These are phyloP conservation scores for Magnusiomyces ingens DNA, from an alignment of 1,139 yeast genomes.

Conservation along the genomic window DNA sequence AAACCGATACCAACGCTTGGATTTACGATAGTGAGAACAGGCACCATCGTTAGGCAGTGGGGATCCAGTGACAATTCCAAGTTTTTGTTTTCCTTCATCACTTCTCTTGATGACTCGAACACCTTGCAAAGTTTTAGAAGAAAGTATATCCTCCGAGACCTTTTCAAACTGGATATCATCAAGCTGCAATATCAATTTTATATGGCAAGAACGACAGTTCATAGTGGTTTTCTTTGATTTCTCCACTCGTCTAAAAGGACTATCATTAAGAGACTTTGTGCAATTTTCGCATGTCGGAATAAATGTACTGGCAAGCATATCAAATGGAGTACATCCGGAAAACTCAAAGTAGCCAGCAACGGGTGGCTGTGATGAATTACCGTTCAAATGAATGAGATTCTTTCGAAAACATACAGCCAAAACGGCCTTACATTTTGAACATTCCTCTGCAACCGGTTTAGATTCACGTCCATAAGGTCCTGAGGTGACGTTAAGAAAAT, in stretches of 20 bases:
- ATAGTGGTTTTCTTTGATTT: conserved; percentile 29
- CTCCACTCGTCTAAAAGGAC: conserved; percentile 31
- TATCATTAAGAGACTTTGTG: conserved; percentile 22
- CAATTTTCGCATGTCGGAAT: conserved; percentile 36
- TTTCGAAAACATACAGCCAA: conserved; percentile 35
- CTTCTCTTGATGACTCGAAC: conserved; percentile 18
- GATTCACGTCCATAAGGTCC: conserved; percentile 35
- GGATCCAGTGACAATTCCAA: conserved; percentile 35
- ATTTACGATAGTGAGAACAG: conserved; percentile 37
- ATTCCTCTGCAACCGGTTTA: conserved; percentile 30
- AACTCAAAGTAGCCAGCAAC: conserved; percentile 36
- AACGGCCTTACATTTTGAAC: conserved; percentile 33
- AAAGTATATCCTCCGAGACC: conserved; percentile 26
- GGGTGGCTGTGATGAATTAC: conserved; percentile 11
- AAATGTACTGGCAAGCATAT: conserved; percentile 34
- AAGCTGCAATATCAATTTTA: conserved; percentile 30
- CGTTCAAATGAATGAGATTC: conserved; percentile 29
- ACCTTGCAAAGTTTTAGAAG: conserved; percentile 18
- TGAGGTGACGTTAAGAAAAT: conserved; percentile 30
- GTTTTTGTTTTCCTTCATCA: conserved; percentile 23
- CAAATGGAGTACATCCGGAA: conserved; percentile 33
- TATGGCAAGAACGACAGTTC: conserved; percentile 35
- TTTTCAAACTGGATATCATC: conserved; percentile 27
- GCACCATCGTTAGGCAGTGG: conserved; percentile 37
- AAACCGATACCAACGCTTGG: conserved; percentile 40